phyloP scores from a whole-genome alignment of 2,329 filamentous ascomycete genomes.

The Cordyceps tenuipes region DNA sequence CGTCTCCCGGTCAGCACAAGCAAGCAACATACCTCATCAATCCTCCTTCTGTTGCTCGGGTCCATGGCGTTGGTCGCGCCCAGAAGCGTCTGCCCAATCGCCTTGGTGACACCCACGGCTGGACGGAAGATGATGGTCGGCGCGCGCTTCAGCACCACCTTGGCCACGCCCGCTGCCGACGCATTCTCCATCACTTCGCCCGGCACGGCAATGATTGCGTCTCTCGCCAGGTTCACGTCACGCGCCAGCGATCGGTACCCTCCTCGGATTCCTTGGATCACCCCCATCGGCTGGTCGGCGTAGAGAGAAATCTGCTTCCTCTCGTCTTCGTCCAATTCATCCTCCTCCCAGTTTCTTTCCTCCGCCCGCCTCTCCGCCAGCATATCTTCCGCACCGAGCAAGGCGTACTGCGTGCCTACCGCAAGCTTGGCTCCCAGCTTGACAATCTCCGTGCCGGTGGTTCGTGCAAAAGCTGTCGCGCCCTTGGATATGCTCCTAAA shows the following conservation, averaged over 20 bases:
- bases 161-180: conserved; percentile 71
- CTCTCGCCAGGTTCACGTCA: conserved; percentile 76
- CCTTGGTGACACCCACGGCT: conserved; percentile 83
- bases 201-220: conserved; percentile 91
- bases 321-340: conserved; percentile 57
- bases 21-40: conserved; percentile 68
- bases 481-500: conserved; percentile 90
- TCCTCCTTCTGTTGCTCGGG: conserved; percentile 66
- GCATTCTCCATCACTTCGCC: conserved; percentile 83
- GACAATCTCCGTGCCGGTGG: conserved; percentile 88
- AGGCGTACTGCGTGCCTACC: conserved; percentile 86
- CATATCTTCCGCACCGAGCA: conserved; percentile 81
- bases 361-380: conserved; percentile 41
- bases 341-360: conserved; percentile 46
- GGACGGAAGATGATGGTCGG: conserved; percentile 91
- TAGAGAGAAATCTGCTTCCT: conserved; percentile 80
- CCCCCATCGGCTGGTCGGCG: conserved; percentile 84
- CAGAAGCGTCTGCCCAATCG: conserved; percentile 78
- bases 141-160: conserved; percentile 68
- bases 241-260: conserved; percentile 76
- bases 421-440: conserved; percentile 90
- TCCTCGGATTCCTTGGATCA: conserved; percentile 75
- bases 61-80: conserved; percentile 91
- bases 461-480: conserved; percentile 80
- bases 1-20: background rate